Conservation (phyloP, 2,329 filamentous ascomycete species). For the Hortaea sp. region DNA sequence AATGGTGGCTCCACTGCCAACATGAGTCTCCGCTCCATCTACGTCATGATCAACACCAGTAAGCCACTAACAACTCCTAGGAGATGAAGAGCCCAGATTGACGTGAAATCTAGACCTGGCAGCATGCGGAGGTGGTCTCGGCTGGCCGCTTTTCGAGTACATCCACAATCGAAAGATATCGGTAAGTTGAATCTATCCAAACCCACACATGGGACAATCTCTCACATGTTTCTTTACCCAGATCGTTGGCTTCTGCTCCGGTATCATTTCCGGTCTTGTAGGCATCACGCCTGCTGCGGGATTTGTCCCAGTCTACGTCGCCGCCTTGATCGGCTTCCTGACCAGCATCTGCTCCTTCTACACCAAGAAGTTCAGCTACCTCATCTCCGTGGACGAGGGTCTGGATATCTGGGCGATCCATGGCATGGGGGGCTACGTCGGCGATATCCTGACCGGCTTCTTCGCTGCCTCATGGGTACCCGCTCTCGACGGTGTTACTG, state of each 20-base stretch:
- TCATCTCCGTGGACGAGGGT: slow-evolving; percentile 44
- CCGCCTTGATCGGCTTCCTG: slow-evolving; percentile 37
- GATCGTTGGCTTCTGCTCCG: slow-evolving; percentile 41
- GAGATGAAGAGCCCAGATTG: no score
- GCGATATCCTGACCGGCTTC: slow-evolving; percentile 37
- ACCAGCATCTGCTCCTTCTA: slow-evolving; percentile 39
- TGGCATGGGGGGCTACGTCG: slow-evolving; percentile 36
- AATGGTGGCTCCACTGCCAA: slow-evolving; percentile 1
- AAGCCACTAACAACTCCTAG: no score
- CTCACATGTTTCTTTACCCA: no score
- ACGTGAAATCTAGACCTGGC: no score
- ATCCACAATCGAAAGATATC: no score
- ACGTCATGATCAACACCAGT: no score
- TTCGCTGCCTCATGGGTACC: slow-evolving; percentile 17
- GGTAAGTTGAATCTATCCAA: no score
- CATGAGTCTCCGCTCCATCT: not conserved
- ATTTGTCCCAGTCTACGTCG: slow-evolving; percentile 42
- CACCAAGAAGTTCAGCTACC: slow-evolving; percentile 47
- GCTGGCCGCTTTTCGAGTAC: no score
- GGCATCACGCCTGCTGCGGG: slow-evolving; percentile 44
- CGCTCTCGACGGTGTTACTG: no score
- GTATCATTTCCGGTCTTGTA: slow-evolving; percentile 44
- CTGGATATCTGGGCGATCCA: slow-evolving; percentile 43
- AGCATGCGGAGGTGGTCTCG: no score
- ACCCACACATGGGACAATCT: no score